A percentile compares a stretch with the other conserved stretches of the same genome.
Conservation (phyloP, 164 flowering plant species). For the Nymphaea thermarum region DNA sequence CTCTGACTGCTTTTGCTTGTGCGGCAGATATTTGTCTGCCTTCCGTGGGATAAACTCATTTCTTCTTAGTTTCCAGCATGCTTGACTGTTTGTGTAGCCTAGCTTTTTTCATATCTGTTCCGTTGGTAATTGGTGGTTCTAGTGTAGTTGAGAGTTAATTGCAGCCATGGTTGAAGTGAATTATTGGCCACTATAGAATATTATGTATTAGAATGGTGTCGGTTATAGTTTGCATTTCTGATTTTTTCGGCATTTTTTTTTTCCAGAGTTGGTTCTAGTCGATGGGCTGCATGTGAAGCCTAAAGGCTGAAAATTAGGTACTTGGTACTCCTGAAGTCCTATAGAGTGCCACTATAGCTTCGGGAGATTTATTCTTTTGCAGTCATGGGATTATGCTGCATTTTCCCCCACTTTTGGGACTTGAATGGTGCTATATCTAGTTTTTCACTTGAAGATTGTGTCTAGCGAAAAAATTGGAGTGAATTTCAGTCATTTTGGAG, state of each 20-base stretch:
- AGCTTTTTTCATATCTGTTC: too few relatives aligned
- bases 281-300: not conserved
- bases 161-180: not conserved
- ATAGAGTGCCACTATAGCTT: not conserved
- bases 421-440: too few relatives aligned
- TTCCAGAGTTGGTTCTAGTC: not conserved
- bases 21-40: too few relatives aligned
- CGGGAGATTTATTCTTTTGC: too few relatives aligned
- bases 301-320: not conserved
- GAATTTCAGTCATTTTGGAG: not conserved
- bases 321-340: not conserved
- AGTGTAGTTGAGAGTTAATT: too few relatives aligned
- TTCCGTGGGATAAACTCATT: too few relatives aligned
- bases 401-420: too few relatives aligned
- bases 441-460: not conserved
- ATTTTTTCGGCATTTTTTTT: too few relatives aligned
- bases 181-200: not conserved
- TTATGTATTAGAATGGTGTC: not conserved
- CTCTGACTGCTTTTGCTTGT: too few relatives aligned
- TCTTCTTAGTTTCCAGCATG: too few relatives aligned
- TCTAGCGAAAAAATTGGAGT: not conserved
- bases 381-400: not conserved
- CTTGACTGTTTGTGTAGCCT: too few relatives aligned
- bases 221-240: not conserved
- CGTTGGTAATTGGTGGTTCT: too few relatives aligned